A percentile compares a stretch with the other conserved stretches of the same genome.
Conservation (phyloP, 495 filamentous ascomycete genomes). For the Cudoniella acicularis region DNA sequence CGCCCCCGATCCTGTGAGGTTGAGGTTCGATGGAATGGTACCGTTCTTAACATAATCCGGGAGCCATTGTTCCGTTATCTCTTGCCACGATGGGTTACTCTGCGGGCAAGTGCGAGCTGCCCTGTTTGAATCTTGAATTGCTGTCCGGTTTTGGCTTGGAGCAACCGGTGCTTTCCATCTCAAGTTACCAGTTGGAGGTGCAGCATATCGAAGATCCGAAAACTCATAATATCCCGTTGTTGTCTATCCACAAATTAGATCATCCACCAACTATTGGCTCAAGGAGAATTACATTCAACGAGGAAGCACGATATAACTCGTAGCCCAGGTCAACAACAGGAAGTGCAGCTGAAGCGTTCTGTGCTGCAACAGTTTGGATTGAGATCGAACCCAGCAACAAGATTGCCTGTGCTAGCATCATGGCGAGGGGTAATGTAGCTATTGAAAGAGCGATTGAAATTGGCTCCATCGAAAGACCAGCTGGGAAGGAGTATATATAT, state of each 20-base stretch:
- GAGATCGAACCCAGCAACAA: not conserved
- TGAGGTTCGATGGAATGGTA: not conserved
- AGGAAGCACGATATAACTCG: slow-evolving; percentile 42
- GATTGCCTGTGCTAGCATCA: not conserved
- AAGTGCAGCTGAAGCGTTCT: not conserved
- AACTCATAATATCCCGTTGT: slow-evolving; percentile 43
- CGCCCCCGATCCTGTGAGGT: not conserved
- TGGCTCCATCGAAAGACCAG: too few species aligned
- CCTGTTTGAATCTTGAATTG: slow-evolving; percentile 25
- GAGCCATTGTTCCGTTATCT: not conserved
- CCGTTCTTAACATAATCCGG: not conserved
- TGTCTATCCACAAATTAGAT: slow-evolving; percentile 23
- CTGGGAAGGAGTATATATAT: too few species aligned
- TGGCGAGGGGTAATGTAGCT: not conserved
- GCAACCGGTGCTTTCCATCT: slow-evolving; percentile 43
- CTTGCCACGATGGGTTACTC: slow-evolving; percentile 28
- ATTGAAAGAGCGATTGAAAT: not conserved
- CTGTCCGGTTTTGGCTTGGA: slow-evolving; percentile 19
- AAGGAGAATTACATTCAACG: slow-evolving; percentile 36
- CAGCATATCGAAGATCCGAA: slow-evolving; percentile 55
- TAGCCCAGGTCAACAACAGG: slow-evolving; percentile 51
- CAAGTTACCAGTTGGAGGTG: slow-evolving; percentile 47
- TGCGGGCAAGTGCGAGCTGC: slow-evolving; percentile 16
- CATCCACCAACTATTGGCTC: not conserved
- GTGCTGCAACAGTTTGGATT: not conserved